Evolutionary conservation across 83 land plant species (phyloP).

Genomic region (Diphasiastrum complanatum): DNA sequence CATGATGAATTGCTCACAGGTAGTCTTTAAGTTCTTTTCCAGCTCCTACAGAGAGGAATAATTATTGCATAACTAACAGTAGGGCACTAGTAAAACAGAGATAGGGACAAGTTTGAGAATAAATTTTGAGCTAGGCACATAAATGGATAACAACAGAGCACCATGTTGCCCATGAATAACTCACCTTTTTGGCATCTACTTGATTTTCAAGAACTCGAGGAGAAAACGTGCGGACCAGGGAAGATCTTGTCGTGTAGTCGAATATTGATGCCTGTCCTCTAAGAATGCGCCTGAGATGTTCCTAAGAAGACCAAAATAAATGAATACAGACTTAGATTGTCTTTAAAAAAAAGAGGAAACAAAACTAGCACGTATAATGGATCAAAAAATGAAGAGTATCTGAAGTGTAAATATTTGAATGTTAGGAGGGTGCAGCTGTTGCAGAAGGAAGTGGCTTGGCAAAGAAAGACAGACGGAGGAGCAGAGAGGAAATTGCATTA

Average conservation of each 20-base stretch:
- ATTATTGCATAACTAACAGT: too few relatives aligned
- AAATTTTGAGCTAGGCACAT: neutral
- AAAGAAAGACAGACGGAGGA: too few relatives aligned
- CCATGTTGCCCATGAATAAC: neutral
- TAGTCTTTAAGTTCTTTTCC: conserved; percentile 79
- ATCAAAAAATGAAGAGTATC: too few relatives aligned
- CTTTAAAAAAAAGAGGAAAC: neutral
- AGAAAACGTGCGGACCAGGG: conserved; percentile 85
- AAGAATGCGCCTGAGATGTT: conserved; percentile 83
- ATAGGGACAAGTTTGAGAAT: too few relatives aligned
- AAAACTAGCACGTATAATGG: neutral
- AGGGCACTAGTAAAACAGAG: too few relatives aligned
- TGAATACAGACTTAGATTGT: neutral
- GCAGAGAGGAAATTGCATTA: too few relatives aligned
- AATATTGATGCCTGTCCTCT: conserved; percentile 85
- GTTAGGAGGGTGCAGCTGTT: too few relatives aligned
- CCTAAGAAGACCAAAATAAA: conserved; percentile 34
- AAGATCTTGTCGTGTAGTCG: conserved; percentile 76
- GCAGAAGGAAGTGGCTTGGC: too few relatives aligned
- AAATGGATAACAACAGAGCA: neutral
- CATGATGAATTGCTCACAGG: conserved; percentile 99
- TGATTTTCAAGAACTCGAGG: conserved; percentile 90
- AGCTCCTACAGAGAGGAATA: conserved; percentile 77
- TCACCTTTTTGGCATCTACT: conserved; percentile 93
- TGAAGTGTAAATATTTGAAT: too few relatives aligned